Conservation (phyloP, 2,329 filamentous ascomycete species). For the Graphilbum fragrans region DNA sequence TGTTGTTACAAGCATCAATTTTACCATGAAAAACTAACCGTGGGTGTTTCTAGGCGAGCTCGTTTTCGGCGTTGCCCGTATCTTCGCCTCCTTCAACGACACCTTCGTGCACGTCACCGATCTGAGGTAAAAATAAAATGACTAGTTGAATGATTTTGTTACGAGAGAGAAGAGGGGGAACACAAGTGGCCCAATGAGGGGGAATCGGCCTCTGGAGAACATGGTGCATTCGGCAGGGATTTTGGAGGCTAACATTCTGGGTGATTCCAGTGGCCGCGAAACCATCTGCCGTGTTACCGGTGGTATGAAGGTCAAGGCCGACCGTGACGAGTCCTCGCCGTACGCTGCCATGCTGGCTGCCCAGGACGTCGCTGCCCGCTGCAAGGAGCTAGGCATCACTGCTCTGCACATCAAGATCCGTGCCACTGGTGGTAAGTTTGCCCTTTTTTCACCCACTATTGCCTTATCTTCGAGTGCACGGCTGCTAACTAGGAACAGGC, state of each 20-base stretch:
- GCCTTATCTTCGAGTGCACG: not conserved
- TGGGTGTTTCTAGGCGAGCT: slow-evolving; percentile 57
- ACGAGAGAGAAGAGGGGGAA: not conserved
- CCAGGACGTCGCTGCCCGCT: slow-evolving; percentile 88
- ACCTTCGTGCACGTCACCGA: slow-evolving; percentile 98
- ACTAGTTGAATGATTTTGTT: slow-evolving; percentile 18
- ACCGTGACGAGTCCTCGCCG: slow-evolving; percentile 98
- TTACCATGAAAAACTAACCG: slow-evolving; percentile 7
- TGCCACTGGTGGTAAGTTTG: slow-evolving; percentile 80
- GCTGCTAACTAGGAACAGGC: slow-evolving; percentile 32
- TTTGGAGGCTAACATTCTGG: slow-evolving; percentile 47
- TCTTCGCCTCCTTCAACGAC: slow-evolving; percentile 92
- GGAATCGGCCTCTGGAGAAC: no score
- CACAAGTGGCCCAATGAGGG: no score
- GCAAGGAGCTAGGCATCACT: slow-evolving; percentile 63
- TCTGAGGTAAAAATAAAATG: slow-evolving; percentile 58
- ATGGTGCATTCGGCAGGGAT: not conserved
- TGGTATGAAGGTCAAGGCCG: slow-evolving; percentile 99
- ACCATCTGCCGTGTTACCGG: slow-evolving; percentile 99
- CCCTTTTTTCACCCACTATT: not conserved
- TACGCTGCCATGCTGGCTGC: slow-evolving; percentile 99
- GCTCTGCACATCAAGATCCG: slow-evolving; percentile 99
- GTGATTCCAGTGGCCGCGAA: slow-evolving; percentile 88
- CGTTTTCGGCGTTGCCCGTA: slow-evolving; percentile 95
- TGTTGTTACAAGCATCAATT: not conserved